Conservation (phyloP, 192 early-diverging fungal species). For the Pilaira anomala region DNA sequence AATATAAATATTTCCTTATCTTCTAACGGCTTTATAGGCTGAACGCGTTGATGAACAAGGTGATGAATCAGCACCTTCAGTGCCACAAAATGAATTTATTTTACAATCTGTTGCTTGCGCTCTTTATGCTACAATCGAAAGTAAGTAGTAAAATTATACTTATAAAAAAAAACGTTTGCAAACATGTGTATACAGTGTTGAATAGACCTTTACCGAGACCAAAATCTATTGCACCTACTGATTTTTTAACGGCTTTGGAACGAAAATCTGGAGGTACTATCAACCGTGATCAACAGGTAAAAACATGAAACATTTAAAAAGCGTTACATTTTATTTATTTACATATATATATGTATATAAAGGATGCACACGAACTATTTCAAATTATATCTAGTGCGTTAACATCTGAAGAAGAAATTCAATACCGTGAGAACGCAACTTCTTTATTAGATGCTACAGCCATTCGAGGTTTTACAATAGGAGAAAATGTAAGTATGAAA, state of each 20-base stretch:
- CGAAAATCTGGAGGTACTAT: conserved; percentile 30
- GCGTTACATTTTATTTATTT: neutral
- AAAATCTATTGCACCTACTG: conserved; percentile 29
- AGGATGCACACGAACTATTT: conserved; percentile 91
- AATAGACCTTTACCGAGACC: conserved; percentile 35
- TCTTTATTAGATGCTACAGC: conserved; percentile 31
- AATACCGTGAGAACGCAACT: conserved; percentile 23
- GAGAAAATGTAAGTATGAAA: conserved; percentile 17
- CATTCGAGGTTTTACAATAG: conserved; percentile 21
- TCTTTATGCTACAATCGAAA: conserved; percentile 39
- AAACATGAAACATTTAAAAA: neutral
- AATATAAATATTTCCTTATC: no score
- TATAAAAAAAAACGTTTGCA: neutral
- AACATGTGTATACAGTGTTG: conserved; percentile 22
- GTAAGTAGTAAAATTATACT: conserved; percentile 9
- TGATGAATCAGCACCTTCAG: conserved; percentile 28
- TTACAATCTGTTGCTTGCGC: conserved; percentile 38
- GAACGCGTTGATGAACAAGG: conserved; percentile 42
- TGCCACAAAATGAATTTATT: conserved; percentile 35
- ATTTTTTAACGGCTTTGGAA: conserved; percentile 34
- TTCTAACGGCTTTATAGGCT: conserved; percentile 16
- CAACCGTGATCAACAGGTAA: conserved; percentile 41
- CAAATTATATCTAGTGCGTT: conserved; percentile 77
- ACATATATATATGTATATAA: conserved; percentile 5
- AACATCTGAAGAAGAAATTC: conserved; percentile 61